A percentile compares a stretch with the other conserved stretches of the same genome.
Conservation (phyloP, 2,329 filamentous ascomycete genomes). For the Diaporthe sp. region DNA sequence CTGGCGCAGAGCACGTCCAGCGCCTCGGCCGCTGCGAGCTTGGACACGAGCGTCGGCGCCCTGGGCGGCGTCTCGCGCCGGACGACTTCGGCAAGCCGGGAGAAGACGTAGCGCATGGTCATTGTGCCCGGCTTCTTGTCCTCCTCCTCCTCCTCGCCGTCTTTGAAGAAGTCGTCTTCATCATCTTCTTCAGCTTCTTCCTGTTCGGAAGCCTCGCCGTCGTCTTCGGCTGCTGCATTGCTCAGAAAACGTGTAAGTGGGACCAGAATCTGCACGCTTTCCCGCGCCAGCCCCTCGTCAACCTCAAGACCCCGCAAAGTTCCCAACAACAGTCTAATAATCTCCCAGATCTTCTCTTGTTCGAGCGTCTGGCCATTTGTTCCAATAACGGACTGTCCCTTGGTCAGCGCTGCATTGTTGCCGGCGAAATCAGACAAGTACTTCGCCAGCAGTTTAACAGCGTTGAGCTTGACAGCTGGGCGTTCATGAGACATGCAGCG, state of each 20-base stretch:
- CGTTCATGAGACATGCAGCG: conserved; percentile 80
- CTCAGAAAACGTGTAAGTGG: conserved; percentile 80
- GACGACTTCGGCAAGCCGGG: conserved; percentile 82
- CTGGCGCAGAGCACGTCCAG: conserved; percentile 78
- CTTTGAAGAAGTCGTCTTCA: conserved; percentile 51
- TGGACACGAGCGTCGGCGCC: conserved; percentile 76
- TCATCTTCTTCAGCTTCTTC: conserved; percentile 57
- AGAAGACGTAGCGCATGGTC: conserved; percentile 81
- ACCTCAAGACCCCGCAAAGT: conserved; percentile 74
- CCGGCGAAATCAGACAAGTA: conserved; percentile 86
- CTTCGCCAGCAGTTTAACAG: conserved; percentile 80
- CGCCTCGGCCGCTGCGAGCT: conserved; percentile 81
- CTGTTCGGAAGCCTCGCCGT: conserved; percentile 57
- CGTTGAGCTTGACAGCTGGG: conserved; percentile 80
- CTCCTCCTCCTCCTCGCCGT: conserved; percentile 53
- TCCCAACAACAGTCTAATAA: conserved; percentile 64
- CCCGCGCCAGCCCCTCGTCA: conserved; percentile 81
- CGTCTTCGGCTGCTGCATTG: conserved; percentile 60
- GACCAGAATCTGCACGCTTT: conserved; percentile 84
- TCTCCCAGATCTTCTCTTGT: conserved; percentile 73
- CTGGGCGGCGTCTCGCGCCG: conserved; percentile 80
- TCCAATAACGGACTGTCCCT: conserved; percentile 73
- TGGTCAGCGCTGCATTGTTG: conserved; percentile 65
- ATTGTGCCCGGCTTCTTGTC: conserved; percentile 58
- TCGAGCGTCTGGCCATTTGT: conserved; percentile 79